Base-by-base conservation (phyloP, 1,139 yeast genomes). In the Yamadazyma taylorii region DNA sequence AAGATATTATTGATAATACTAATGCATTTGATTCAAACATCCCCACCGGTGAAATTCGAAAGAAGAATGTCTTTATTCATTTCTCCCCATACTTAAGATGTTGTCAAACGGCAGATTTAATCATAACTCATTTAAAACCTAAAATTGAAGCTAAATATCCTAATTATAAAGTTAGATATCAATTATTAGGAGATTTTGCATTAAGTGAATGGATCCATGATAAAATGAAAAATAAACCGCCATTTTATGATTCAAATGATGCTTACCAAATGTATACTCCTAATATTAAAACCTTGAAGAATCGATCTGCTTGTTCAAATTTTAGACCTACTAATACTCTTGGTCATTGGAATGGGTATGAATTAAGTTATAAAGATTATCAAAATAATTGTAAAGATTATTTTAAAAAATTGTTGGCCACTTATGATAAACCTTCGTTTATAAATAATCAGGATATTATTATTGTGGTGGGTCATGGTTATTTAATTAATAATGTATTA, bases 191-290 rank as follows among this genome's bases (percentile, higher is more conserved):
- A 3, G 77, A 71, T 49, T 70, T 71, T 56, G 76, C 76, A 11
- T 53, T 70, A 24, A 63, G 71, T 34, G 77, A 71, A 47, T 71
- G 77, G 77, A 60, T 71, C 42, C 76, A 71, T 43, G 75, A 69
- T 39, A 60, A 63, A 33, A 70, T 70, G 76, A 55, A 54, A 36
- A 59, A 66, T 36, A 66, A 69, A 43, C 75, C 76, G 5, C 75
- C 75, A 3, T 69, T 66, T 42, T 45, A 54, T 19, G 76, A 70
- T 51, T 66, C 74, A 25, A 67, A 66, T 40, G 75, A 69, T 46
- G 76, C 75, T 5, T 71, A 71, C 50, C 65, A 68, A 42, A 68
- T 71, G 75, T 71, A 69, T 43, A 70, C 73, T 5, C 75, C 75
- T 24, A 71, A 71, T 46, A 50, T 69, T 37, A 69, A 66, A 49